phyloP scores from a whole-genome alignment of 306 rosid species.

The Glycyrrhiza uralensis region DNA sequence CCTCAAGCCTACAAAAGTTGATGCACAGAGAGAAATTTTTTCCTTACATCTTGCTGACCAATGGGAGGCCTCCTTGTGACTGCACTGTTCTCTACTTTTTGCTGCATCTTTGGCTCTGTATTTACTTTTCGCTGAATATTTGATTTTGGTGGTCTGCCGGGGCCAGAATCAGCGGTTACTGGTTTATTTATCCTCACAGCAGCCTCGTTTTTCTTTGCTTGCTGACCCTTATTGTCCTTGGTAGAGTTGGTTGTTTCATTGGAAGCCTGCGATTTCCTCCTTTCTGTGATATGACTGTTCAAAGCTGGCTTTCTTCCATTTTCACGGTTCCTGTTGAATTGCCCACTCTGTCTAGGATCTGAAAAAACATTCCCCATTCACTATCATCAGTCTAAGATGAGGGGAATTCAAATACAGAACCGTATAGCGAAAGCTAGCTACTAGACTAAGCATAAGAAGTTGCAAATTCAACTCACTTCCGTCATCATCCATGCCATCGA shows the following conservation, averaged over 20 bases:
- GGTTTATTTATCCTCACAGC: conserved; percentile 47
- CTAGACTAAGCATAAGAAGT: conserved; percentile 37
- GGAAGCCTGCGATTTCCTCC: conserved; percentile 38
- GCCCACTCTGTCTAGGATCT: conserved; percentile 73
- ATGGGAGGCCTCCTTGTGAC: conserved; percentile 47
- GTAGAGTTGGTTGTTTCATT: conserved; percentile 30
- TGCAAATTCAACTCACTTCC: conserved; percentile 80
- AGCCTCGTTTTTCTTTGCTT: conserved; percentile 47
- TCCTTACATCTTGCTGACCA: conserved; percentile 58
- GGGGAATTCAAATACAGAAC: conserved; percentile 43
- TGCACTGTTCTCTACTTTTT: conserved; percentile 33
- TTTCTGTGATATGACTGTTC: conserved; percentile 38
- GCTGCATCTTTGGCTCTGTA: conserved; percentile 38
- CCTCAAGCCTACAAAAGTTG: background rate
- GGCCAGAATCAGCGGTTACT: conserved; percentile 44
- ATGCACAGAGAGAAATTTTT: background rate
- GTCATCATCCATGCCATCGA: conserved; percentile 93
- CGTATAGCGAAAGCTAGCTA: conserved; percentile 26
- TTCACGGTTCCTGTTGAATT: conserved; percentile 42
- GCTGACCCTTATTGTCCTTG: conserved; percentile 51
- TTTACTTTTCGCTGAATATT: conserved; percentile 41
- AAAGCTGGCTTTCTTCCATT: conserved; percentile 53
- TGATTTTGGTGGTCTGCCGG: conserved; percentile 49
- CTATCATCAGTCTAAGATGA: conserved; percentile 38
- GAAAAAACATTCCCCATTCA: conserved; percentile 48